A percentile compares a stretch with the other conserved stretches of the same genome.
These are phyloP conservation scores for Acer campestre DNA, from an alignment of 345 rosid species.

Conservation along the genomic window DNA sequence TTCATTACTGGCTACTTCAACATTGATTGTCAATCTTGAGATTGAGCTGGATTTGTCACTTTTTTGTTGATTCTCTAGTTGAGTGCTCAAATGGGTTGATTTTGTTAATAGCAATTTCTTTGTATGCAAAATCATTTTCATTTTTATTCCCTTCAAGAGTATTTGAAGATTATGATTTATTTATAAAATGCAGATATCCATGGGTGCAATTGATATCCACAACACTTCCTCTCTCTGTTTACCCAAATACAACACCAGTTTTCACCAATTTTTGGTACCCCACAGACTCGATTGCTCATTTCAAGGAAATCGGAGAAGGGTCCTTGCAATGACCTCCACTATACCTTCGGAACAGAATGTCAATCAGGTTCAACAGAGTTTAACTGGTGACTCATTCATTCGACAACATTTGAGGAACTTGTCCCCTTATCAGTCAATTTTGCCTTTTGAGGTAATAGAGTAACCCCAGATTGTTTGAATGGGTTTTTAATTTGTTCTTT, in stretches of 20 bases:
- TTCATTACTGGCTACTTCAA: background rate
- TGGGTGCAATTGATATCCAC: constrained; percentile 58
- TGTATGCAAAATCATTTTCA: background rate
- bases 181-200: constrained; percentile 21
- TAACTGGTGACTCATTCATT: constrained; percentile 78
- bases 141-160: background rate
- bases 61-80: background rate
- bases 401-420: constrained; percentile 77
- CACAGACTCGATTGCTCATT: constrained; percentile 33
- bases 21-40: background rate
- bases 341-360: constrained; percentile 48
- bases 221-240: constrained; percentile 38
- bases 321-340: constrained; percentile 49
- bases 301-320: constrained; percentile 29
- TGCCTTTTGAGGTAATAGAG: constrained; percentile 83
- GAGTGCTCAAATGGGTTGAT: background rate
- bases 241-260: constrained; percentile 28
- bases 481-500: background rate
- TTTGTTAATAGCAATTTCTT: background rate
- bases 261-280: constrained; percentile 26
- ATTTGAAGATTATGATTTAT: constrained; percentile 3
- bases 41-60: background rate
- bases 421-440: constrained; percentile 85
- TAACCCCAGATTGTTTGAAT: no score
- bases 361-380: constrained; percentile 36